Conservation (phyloP, 306 rosid genomes). For the Glycyrrhiza uralensis region DNA sequence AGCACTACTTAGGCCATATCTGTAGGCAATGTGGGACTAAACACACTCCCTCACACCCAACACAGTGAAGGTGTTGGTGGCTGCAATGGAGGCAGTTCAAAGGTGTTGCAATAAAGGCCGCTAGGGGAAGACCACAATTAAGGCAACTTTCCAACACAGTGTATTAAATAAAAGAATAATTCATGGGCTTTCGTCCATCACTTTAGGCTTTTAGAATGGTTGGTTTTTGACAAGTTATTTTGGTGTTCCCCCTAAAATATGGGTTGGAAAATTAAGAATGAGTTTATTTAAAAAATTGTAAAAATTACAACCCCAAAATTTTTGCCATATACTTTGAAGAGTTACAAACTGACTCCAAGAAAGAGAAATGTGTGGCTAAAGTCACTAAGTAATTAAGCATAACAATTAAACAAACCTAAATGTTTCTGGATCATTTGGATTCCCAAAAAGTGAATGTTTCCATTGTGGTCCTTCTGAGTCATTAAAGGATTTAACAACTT, state of each 20-base stretch:
- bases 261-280: not conserved
- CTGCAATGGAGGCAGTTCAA: too few relatives aligned
- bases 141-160: too few relatives aligned
- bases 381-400: not conserved
- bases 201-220: not conserved
- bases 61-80: too few relatives aligned
- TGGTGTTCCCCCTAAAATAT: not conserved
- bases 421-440: constrained; percentile 91
- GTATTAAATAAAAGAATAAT: not conserved
- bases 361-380: constrained; percentile 17
- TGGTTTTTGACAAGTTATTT: not conserved
- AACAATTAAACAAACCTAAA: constrained; percentile 59
- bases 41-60: too few relatives aligned
- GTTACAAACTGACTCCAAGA: not conserved
- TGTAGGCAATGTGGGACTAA: too few relatives aligned
- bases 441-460: constrained; percentile 91
- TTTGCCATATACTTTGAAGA: not conserved
- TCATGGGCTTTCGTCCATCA: not conserved
- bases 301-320: not conserved
- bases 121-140: too few relatives aligned
- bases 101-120: too few relatives aligned
- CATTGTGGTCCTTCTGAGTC: constrained; percentile 94
- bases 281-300: not conserved
- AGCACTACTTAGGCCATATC: too few relatives aligned
- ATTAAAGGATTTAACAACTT: constrained; percentile 81